These are phyloP conservation scores for Ogataea hybrid DNA, from an alignment of 1,139 yeast genomes.

Conservation along the genomic window DNA sequence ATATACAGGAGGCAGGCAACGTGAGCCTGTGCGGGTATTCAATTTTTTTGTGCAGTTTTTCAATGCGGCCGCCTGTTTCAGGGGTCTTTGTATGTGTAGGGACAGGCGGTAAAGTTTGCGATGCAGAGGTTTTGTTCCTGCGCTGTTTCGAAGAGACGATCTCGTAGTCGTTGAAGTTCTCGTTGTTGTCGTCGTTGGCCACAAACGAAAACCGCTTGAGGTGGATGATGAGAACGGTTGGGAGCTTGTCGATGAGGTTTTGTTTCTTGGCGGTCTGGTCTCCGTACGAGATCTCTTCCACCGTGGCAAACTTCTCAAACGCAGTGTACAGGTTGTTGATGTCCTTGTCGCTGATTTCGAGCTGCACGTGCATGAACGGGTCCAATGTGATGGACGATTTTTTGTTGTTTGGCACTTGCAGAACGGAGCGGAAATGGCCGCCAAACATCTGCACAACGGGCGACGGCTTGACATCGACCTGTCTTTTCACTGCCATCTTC, in stretches of 20 bases:
- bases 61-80: conserved; percentile 39
- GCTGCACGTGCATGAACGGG: conserved; percentile 91
- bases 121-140: conserved; percentile 21
- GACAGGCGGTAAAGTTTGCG: conserved; percentile 12
- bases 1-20: conserved; percentile 55
- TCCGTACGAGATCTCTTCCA: conserved; percentile 70
- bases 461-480: conserved; percentile 74
- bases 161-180: conserved; percentile 34
- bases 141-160: conserved; percentile 30
- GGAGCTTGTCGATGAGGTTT: conserved; percentile 79
- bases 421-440: conserved; percentile 86
- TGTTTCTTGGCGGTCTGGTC: conserved; percentile 75
- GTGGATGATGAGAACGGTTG: conserved; percentile 76
- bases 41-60: conserved; percentile 61
- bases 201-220: conserved; percentile 81
- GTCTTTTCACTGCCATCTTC: conserved; percentile 64
- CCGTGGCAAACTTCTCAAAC: conserved; percentile 64
- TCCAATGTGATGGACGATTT: conserved; percentile 77
- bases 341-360: conserved; percentile 74
- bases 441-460: conserved; percentile 91
- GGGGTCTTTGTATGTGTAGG: conserved; percentile 12
- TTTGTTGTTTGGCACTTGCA: conserved; percentile 62
- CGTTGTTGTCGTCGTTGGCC: conserved; percentile 31
- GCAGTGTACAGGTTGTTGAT: conserved; percentile 75
- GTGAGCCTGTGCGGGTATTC: conserved; percentile 52